Evolutionary conservation across 2,329 filamentous ascomycete species (phyloP), one percentile per base, ranked within the genome.

Genomic region (Plectosphaerella plurivora): DNA sequence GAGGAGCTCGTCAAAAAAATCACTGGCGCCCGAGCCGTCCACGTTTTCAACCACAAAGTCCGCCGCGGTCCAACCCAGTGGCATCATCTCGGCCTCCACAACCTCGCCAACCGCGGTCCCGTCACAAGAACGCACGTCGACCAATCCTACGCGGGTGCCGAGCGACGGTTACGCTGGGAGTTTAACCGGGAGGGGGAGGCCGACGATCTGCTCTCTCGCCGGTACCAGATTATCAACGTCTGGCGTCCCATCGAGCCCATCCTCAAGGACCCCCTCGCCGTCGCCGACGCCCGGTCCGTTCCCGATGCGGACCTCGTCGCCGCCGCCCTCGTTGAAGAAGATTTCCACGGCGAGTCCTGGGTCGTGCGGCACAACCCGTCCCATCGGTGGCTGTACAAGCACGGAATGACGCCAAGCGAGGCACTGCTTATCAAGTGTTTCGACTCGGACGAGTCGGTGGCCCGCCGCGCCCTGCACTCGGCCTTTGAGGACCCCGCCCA

Each of bases 31-130:
- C 55, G 61, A 12, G 74, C 77, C n/a, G 73, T 90, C 9, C 70
- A 87, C 51, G 69, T 90, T 52, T 90, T 90, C 70, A 87, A 90
- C 68, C 84, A 91, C 68, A 90, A 87, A 11, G 83, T 89, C 58
- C 82, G 88, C 36, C 65, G 67, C 45, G 70, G 71, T 0, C 70
- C 69, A 7, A 67, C 70, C 3, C 63, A 73, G 52, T 91, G 87
- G 85, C 82, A 84, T 63, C 87, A 87, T 60, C 65, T 86, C 72
- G 82, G 84, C 72, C 51, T 83, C 76, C 22, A 85, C 80, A 84
- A 79, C 65, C 60, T 78, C 75, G 47, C 70, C 61, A 74, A 48
- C 81, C 89, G 65, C 77, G 82, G 59, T 16, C 63, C 63, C 6
- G 59, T 65, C 45, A 60, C 57, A 33, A 56, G 58, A 16, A 59